Conservation (phyloP, 768 basidiomycete species). For the Trametes gibbosa region DNA sequence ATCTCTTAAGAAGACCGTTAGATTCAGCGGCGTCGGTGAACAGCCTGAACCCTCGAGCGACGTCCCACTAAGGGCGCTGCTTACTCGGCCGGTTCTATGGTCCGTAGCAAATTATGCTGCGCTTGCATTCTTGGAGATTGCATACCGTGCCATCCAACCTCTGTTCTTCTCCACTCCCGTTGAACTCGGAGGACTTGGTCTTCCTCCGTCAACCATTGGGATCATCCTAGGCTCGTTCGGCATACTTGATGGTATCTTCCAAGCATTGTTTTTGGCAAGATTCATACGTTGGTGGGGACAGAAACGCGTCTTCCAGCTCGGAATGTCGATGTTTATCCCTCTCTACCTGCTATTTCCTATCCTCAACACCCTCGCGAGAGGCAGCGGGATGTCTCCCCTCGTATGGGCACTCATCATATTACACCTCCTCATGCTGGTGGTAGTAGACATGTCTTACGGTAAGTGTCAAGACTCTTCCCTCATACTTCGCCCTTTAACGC, state of each 20-base stretch:
- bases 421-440: constrained; percentile 25
- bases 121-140: constrained; percentile 38
- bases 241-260: constrained; percentile 36
- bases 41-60: background rate
- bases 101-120: constrained; percentile 35
- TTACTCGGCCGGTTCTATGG: constrained; percentile 32
- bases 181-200: constrained; percentile 37
- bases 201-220: constrained; percentile 39
- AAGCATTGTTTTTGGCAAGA: constrained; percentile 37
- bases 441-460: constrained; percentile 33
- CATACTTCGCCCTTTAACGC: background rate
- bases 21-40: constrained; percentile 4
- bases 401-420: constrained; percentile 27
- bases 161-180: constrained; percentile 40
- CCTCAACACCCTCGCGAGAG: constrained; percentile 25
- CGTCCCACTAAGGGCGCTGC: constrained; percentile 24
- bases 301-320: constrained; percentile 29
- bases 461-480: constrained; percentile 2
- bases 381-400: constrained; percentile 10
- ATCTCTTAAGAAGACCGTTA: constrained; percentile 5
- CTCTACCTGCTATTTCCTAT: constrained; percentile 31
- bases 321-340: constrained; percentile 27
- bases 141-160: constrained; percentile 36
- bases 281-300: constrained; percentile 36
- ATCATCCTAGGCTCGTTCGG: constrained; percentile 36